Evolutionary conservation across 192 early-diverging fungal species (phyloP).

Genomic region (Thamnidium elegans): DNA sequence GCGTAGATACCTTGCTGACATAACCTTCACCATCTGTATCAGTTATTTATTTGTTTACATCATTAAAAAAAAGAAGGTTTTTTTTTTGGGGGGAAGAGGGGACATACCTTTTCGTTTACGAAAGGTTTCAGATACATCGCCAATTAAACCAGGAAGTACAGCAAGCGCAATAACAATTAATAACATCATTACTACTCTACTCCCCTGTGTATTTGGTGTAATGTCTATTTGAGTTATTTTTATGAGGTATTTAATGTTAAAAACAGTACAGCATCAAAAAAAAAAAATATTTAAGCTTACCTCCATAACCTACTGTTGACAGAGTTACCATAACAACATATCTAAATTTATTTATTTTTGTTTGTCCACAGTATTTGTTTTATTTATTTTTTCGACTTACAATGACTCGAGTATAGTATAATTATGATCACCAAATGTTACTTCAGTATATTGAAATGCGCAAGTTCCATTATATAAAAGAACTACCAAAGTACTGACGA

Average conservation of each 20-base stretch:
- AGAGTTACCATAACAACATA: conserved; percentile 64
- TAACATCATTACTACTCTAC: conserved; percentile 51
- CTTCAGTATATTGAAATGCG: conserved; percentile 58
- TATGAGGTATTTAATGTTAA: too few species aligned
- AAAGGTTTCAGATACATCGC: conserved; percentile 40
- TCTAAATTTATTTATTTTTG: conserved; percentile 16
- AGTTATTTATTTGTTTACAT: too few species aligned
- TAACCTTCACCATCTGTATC: conserved; percentile 19
- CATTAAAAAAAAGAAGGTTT: background rate
- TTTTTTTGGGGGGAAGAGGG: background rate
- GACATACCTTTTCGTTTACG: conserved; percentile 22
- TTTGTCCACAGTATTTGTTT: background rate
- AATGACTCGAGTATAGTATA: conserved; percentile 28
- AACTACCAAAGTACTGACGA: conserved; percentile 48
- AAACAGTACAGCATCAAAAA: background rate
- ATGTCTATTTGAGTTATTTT: conserved; percentile 41
- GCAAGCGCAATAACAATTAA: conserved; percentile 56
- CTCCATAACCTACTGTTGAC: conserved; percentile 67
- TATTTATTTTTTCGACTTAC: background rate
- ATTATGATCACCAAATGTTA: conserved; percentile 37
- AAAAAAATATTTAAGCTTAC: background rate
- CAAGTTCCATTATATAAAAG: conserved; percentile 58
- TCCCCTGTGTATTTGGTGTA: conserved; percentile 48
- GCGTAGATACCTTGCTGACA: conserved; percentile 16
- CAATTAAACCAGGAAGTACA: conserved; percentile 53